A percentile compares a stretch with the other conserved stretches of the same genome.
Conservation (phyloP, 1,139 yeast species). For the Pichia sp. region DNA sequence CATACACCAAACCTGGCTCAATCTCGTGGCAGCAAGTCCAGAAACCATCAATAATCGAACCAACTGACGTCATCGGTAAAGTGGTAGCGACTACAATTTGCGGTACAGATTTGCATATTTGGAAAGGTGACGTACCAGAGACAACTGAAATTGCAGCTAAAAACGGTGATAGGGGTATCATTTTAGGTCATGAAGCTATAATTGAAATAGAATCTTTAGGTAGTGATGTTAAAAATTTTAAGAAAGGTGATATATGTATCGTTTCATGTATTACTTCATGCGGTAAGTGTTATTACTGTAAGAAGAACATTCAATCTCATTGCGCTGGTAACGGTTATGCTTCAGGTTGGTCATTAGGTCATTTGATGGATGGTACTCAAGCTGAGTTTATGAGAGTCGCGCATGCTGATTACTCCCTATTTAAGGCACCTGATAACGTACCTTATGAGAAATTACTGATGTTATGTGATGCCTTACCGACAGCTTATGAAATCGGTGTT, state of each 20-base stretch:
- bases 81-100: slow-evolving; percentile 39
- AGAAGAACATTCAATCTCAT: slow-evolving; percentile 34
- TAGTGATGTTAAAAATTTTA: slow-evolving; percentile 30
- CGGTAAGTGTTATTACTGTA: slow-evolving; percentile 46
- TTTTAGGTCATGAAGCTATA: slow-evolving; percentile 49
- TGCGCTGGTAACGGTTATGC: slow-evolving; percentile 29
- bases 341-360: slow-evolving; percentile 42
- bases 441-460: slow-evolving; percentile 34
- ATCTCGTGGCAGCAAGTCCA: slow-evolving; percentile 32
- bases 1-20: slow-evolving; percentile 35
- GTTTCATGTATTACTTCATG: slow-evolving; percentile 45
- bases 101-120: slow-evolving; percentile 42
- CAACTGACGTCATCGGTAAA: slow-evolving; percentile 40
- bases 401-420: slow-evolving; percentile 34
- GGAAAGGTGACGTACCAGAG: slow-evolving; percentile 44
- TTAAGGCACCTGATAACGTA: slow-evolving; percentile 29
- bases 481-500: slow-evolving; percentile 41
- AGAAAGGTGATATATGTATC: slow-evolving; percentile 39
- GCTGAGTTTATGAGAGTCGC: slow-evolving; percentile 41
- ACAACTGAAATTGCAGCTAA: slow-evolving; percentile 29
- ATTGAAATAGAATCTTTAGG: slow-evolving; percentile 39
- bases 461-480: slow-evolving; percentile 40
- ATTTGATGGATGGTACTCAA: slow-evolving; percentile 36
- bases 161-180: slow-evolving; percentile 17
- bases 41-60: slow-evolving; percentile 30